These are phyloP conservation scores for Rosa chinensis DNA, from an alignment of 306 rosid species.

Conservation along the genomic window DNA sequence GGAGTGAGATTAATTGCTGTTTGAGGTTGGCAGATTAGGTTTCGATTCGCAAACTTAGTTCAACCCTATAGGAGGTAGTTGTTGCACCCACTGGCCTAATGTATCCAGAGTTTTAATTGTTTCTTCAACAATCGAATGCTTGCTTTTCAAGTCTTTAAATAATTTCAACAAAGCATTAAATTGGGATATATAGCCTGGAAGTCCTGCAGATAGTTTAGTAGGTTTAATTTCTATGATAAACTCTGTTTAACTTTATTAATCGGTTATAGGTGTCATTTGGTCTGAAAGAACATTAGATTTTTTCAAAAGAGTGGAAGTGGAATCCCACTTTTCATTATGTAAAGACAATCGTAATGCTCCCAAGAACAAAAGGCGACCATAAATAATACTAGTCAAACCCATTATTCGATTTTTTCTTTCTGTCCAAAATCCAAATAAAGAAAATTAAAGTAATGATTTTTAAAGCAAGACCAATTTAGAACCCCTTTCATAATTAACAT, in stretches of 20 bases:
- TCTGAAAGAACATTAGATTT: background rate
- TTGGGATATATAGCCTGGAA: background rate
- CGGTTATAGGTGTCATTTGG: background rate
- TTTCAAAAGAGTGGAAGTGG: background rate
- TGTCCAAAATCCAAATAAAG: background rate
- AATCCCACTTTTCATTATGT: background rate
- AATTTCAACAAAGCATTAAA: background rate
- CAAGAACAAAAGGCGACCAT: background rate
- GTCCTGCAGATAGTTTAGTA: background rate
- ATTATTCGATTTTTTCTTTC: background rate
- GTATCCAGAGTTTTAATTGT: conserved; percentile 24
- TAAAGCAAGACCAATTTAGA: background rate
- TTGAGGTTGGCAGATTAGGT: conserved; percentile 67
- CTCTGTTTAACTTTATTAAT: background rate
- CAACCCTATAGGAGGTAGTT: conserved; percentile 54
- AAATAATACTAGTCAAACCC: conserved; percentile 8
- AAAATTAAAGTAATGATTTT: background rate
- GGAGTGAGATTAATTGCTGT: conserved; percentile 29
- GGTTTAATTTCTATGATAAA: background rate
- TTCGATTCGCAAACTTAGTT: conserved; percentile 51
- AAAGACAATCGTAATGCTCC: conserved; percentile 15
- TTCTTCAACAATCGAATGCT: conserved; percentile 42
- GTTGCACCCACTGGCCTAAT: conserved; percentile 83
- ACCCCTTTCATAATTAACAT: background rate
- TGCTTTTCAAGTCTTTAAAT: conserved; percentile 51